Base-by-base conservation (phyloP, 2,329 filamentous ascomycete genomes). In the Paecilomyces variotii region DNA sequence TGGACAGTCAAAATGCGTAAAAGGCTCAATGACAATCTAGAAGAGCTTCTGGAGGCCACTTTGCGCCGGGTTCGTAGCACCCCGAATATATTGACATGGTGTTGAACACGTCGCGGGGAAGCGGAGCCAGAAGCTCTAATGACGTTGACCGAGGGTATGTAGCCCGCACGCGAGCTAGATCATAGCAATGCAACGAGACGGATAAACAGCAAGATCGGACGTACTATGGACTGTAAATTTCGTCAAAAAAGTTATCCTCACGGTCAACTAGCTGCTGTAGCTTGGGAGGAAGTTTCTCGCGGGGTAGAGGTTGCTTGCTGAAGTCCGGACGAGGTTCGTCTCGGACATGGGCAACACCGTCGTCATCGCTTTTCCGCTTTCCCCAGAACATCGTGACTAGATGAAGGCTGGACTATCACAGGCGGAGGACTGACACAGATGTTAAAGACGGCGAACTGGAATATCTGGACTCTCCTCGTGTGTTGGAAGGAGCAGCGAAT, bases 171-270 rank as follows among this genome's bases (percentile, higher is more conserved):
- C 6, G 12, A 12, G 50, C 11, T 24, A 54, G 53, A 11, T 24
- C 28, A 9, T 10, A 28, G 24, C 9, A 39, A 52, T n/a, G 30
- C 24, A 55, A 45, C 27, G 57, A 50, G 28, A 19, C 56, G 53
- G 54, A 32, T 56, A 54, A 19, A 28, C 28, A 56, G 12, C 52
- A 34, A 55, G 45, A 10, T 30, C 39, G 53, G 2, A 83, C 87
- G 63, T 83, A 92, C 89, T 87, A 87, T 75, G 90, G 89, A 59
- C 91, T 87, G 62, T 89, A 87, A 39, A 95, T 74, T 60, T 90
- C 84, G 60, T 91, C 88, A 73, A 90, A 89, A 67, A 91, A 86
- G 66, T 85, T 86, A 32, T 90, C 88, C 9, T 96, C 81, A 57
- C 76, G 75, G 63, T 86, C 80, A 6, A 86, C 74, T 2, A 81